Conservation (phyloP, 176 grass and related monocot genomes). For the Elymus sibiricus region DNA sequence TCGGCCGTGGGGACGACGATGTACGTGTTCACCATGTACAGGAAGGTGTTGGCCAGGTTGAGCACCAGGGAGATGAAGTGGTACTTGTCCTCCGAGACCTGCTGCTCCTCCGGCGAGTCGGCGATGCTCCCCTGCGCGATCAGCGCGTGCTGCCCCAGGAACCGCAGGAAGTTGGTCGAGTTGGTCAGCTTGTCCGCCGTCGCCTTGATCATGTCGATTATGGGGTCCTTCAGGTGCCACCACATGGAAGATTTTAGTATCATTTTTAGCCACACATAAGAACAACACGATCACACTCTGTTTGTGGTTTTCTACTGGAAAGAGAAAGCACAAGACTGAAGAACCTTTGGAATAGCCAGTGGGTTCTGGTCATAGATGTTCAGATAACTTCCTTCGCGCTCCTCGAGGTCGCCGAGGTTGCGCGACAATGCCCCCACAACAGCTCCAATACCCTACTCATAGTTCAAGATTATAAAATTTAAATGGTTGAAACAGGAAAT, state of each 20-base stretch:
- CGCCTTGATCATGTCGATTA: conserved; percentile 13
- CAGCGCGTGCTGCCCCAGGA: conserved; percentile 8
- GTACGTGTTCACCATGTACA: conserved; percentile 18
- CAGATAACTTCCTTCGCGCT: neutral
- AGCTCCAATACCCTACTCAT: neutral
- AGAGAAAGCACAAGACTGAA: neutral
- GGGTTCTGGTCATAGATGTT: conserved; percentile 5
- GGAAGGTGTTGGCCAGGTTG: conserved; percentile 15
- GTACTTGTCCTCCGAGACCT: neutral
- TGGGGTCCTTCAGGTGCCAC: neutral
- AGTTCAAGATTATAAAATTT: neutral
- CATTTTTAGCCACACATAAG: neutral
- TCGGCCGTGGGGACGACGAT: conserved; percentile 11
- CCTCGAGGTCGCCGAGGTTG: conserved; percentile 5
- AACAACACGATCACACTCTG: too few relatives aligned
- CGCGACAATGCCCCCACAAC: conserved; percentile 2
- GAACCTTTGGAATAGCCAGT: conserved; percentile 11
- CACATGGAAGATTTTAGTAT: neutral
- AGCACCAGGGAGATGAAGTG: conserved; percentile 4
- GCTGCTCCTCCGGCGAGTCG: neutral
- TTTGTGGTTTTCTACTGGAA: neutral
- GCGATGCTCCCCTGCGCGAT: neutral
- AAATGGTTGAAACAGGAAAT: neutral
- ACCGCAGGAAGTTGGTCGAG: neutral
- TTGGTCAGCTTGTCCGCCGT: conserved; percentile 13